These are phyloP conservation scores for Hymenoscyphus linearis DNA, from an alignment of 2,329 filamentous ascomycete species.

Conservation along the genomic window DNA sequence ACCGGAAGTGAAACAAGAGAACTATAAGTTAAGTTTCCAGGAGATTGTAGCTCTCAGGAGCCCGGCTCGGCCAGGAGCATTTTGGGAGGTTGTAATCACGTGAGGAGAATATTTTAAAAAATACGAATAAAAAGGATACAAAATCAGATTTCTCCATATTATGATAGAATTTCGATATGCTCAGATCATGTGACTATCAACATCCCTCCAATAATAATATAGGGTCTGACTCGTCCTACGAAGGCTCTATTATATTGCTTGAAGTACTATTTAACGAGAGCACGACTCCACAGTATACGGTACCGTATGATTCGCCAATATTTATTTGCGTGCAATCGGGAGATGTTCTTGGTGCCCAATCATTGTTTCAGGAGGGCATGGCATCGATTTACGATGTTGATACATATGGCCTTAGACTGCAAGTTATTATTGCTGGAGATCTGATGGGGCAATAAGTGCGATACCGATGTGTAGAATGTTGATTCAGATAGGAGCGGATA, in stretches of 20 bases:
- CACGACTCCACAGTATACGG: not conserved
- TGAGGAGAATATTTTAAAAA: too few relatives aligned
- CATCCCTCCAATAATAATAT: not conserved
- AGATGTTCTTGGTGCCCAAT: not conserved
- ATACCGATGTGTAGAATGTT: not conserved
- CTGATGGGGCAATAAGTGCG: not conserved
- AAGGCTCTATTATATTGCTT: not conserved
- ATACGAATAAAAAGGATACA: not conserved
- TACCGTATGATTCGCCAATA: not conserved
- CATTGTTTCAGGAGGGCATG: conserved; percentile 6
- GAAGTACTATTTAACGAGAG: not conserved
- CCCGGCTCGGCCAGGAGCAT: not conserved
- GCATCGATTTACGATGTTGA: conserved; percentile 13
- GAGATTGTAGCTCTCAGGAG: not conserved
- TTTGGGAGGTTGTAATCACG: not conserved
- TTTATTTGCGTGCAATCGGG: not conserved
- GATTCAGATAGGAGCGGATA: not conserved
- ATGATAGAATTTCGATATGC: too few relatives aligned
- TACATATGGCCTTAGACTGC: conserved; percentile 8
- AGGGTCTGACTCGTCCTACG: not conserved
- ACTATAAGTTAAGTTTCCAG: not conserved
- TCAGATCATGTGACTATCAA: too few relatives aligned
- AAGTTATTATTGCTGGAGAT: conserved; percentile 1
- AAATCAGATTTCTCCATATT: not conserved
- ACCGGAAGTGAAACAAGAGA: too few relatives aligned